phyloP scores from a whole-genome alignment of 2,329 filamentous ascomycete species.

The Monilinia fructicola region DNA sequence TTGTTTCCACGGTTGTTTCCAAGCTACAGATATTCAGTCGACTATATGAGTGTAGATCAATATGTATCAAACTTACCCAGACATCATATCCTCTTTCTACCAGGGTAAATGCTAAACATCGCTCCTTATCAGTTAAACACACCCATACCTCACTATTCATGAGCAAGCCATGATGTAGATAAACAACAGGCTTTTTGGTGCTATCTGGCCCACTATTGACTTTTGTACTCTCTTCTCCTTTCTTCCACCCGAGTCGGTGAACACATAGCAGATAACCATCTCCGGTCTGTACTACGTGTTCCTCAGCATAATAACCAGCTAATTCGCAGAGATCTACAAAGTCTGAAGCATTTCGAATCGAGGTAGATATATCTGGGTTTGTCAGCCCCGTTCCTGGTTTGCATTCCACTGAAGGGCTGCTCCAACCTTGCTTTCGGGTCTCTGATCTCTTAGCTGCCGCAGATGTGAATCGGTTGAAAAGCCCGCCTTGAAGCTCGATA shows the following conservation, averaged over 20 bases:
- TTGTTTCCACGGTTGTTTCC: constrained; percentile 99
- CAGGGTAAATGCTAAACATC: constrained; percentile 83
- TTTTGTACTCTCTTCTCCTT: constrained; percentile 74
- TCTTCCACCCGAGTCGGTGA: constrained; percentile 80
- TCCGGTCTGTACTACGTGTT: constrained; percentile 91
- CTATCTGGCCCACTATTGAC: constrained; percentile 72
- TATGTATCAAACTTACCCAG: constrained; percentile 62
- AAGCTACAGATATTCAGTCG: constrained; percentile 54
- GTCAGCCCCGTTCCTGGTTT: constrained; percentile 43
- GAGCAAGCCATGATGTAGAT: constrained; percentile 90
- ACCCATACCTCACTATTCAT: constrained; percentile 99
- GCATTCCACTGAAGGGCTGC: constrained; percentile 59
- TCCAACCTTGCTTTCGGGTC: constrained; percentile 63
- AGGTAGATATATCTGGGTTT: constrained; percentile 61
- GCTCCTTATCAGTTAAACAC: constrained; percentile 79
- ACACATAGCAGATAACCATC: constrained; percentile 92
- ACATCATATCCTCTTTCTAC: constrained; percentile 94
- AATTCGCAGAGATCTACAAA: constrained; percentile 92
- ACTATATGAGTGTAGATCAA: not conserved
- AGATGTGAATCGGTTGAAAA: constrained; percentile 79
- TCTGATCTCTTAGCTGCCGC: constrained; percentile 67
- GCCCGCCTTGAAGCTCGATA: constrained; percentile 79
- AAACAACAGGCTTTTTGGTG: constrained; percentile 80
- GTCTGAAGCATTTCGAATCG: constrained; percentile 82
- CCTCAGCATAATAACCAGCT: constrained; percentile 90